Evolutionary conservation across 1,284 basidiomycete genomes (phyloP), one percentile per base, ranked within the genome.

Genomic region (Coriolopsis trogii): DNA sequence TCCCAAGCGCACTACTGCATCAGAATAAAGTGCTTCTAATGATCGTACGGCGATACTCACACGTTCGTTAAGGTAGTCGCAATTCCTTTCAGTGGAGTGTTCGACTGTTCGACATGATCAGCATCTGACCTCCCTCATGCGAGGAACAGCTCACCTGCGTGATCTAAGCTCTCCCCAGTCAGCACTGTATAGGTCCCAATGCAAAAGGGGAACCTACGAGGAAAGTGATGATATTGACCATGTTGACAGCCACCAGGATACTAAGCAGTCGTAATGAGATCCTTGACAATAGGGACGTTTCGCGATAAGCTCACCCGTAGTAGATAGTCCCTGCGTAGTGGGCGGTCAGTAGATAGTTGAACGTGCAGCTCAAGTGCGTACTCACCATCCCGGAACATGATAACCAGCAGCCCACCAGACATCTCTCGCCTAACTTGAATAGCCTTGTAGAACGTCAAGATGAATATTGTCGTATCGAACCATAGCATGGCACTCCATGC

Each of bases 351-450:
- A 36, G 15, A 31, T 1, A 15, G 2, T 12, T 24, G 6, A n/a
- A 9, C 8, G 1, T 26, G 16, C 5, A 7, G n/a, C 6, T 7
- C 9, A 3, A 5, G n/a, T 6, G 24, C 21, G n/a, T n/a, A 38
- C 52, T 4, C 30, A 61, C 60, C 57, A 24, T 61, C 60, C 36
- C 60, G 50, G 6, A 59, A 52, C 29, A 59, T 34, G 2, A 45
- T 50, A 20, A 49, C 44, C 8, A 57, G 39, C 31, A 61, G 16
- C 10, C 55, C 49, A 13, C 42, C 43, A n/a, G 42, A 16, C 39
- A 50, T 23, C 34, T 51, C 46, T 6, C 18, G 24, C 18, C 58
- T 46, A 34, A 59, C 44, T n/a, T 47, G 37, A 6, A 59, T 43
- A 4, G 58, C 46, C 30, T 55, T 62, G 37, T n/a, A 26, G 12